Percentiles rank a stretch among this genome's conserved stretches.
phyloP scores from a whole-genome alignment of 1,284 basidiomycete species.

The Singerocomus rubriflavus region DNA sequence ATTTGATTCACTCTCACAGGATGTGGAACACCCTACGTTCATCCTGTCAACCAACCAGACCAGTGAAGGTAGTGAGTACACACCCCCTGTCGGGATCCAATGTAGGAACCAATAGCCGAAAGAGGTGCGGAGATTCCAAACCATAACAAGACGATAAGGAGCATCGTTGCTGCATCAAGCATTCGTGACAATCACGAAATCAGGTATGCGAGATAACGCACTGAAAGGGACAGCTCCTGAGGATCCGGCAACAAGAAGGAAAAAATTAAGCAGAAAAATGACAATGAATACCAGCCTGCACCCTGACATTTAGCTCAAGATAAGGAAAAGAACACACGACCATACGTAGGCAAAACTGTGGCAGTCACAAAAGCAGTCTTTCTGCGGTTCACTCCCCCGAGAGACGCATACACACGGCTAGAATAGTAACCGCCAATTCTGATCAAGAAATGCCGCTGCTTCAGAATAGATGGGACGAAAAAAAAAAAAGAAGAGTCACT shows the following conservation, averaged over 20 bases:
- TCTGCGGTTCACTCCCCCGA: slow-evolving; percentile 79
- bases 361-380: slow-evolving; percentile 89
- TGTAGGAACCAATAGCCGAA: slow-evolving; percentile 70
- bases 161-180: slow-evolving; percentile 66
- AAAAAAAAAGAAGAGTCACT: slow-evolving; percentile 17
- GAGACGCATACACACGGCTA: slow-evolving; percentile 76
- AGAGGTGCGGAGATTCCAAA: slow-evolving; percentile 91
- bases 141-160: slow-evolving; percentile 91
- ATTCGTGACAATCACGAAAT: background rate
- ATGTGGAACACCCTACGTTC: slow-evolving; percentile 59
- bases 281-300: slow-evolving; percentile 73
- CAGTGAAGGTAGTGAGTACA: slow-evolving; percentile 24
- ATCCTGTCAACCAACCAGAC: slow-evolving; percentile 9
- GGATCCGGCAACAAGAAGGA: slow-evolving; percentile 81
- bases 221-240: slow-evolving; percentile 97
- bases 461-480: background rate
- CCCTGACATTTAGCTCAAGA: slow-evolving; percentile 4
- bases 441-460: background rate
- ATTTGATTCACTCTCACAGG: slow-evolving; percentile 92
- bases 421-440: slow-evolving; percentile 91
- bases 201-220: slow-evolving; percentile 26
- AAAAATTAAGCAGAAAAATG: slow-evolving; percentile 84
- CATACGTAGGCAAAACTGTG: slow-evolving; percentile 82
- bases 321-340: slow-evolving; percentile 5
- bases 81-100: slow-evolving; percentile 87